Evolutionary conservation across 164 flowering plant genomes (phyloP).

Genomic region (Tetrastigma voinierianum): DNA sequence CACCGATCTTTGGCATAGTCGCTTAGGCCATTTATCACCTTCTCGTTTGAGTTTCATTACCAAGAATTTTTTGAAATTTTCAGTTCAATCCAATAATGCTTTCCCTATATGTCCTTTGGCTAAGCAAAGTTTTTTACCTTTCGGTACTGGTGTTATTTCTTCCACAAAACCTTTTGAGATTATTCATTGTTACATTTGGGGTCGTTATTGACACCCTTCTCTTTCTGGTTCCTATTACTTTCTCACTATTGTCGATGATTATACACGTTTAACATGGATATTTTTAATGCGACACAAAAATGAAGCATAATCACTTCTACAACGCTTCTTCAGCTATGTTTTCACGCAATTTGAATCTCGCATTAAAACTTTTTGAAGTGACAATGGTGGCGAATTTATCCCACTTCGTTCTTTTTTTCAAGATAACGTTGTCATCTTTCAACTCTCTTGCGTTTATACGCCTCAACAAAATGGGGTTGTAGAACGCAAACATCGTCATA

Average conservation of each 20-base stretch:
- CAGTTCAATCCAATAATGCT: background rate
- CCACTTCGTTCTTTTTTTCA: background rate
- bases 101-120: background rate
- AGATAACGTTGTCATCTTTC: conserved; percentile 2
- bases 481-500: conserved; percentile 1
- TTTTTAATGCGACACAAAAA: background rate
- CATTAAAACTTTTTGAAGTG: conserved; percentile 1
- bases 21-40: background rate
- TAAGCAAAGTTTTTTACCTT: background rate
- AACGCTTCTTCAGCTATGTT: background rate
- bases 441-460: background rate
- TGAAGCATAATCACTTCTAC: conserved; percentile 4
- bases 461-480: background rate
- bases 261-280: background rate
- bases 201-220: background rate
- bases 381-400: conserved; percentile 2
- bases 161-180: background rate
- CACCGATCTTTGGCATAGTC: background rate
- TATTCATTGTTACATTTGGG: too few species aligned
- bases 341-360: background rate
- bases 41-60: background rate
- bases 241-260: background rate
- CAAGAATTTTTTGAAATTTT: background rate
- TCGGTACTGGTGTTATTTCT: background rate
- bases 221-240: too few species aligned